Evolutionary conservation across 2,329 filamentous ascomycete species (phyloP), one percentile per base, ranked within the genome.

Genomic region (Diatrype stigma): DNA sequence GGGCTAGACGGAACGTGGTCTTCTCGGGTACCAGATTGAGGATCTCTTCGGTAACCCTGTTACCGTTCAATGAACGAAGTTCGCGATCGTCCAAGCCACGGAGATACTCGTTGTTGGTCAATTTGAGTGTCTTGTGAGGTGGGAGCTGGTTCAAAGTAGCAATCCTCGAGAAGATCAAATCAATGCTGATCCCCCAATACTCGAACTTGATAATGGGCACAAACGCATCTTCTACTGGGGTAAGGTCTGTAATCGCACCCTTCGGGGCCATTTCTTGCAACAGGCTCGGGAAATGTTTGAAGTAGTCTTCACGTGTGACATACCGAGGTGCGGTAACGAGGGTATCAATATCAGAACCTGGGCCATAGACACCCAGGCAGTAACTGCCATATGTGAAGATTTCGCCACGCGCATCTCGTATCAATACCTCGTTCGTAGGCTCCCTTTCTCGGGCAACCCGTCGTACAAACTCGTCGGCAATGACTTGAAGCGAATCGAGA

Each of bases 201-300:
- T 96, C 90, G 63, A 97, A 89, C 68, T 96, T 97, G 75, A 99
- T 97, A 67, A 99, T 96, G 45, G 94, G 94, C 7, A 97, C 93
- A 64, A 90, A 96, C 3, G 93, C 90, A 63, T 96, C 93, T 45
- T 86, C 86, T 35, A 99, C 94, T 0, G 87, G 83, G 2, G 89
- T 86, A 62, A 96, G 78, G 66, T 95, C 90, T 53, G 88, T 87
- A 60, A 97, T 90, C 52, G 91, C 80, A n/a, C 85, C 88, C 35
- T 83, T 74, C 8, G 87, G 83, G 1, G 89, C 85, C 81, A 94
- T 86, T 58, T 86, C 79, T 60, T 86, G 75, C 46, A 99, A 81
- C 45, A 95, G 74, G 19, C 82, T 76, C n/a, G 92, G 92, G 61
- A 96, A 96, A 61, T 88, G 78, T 48, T 88, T 76, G 74, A 99